These are phyloP conservation scores for Penicillium sp. DNA, from an alignment of 2,329 filamentous ascomycete genomes.

Conservation along the genomic window DNA sequence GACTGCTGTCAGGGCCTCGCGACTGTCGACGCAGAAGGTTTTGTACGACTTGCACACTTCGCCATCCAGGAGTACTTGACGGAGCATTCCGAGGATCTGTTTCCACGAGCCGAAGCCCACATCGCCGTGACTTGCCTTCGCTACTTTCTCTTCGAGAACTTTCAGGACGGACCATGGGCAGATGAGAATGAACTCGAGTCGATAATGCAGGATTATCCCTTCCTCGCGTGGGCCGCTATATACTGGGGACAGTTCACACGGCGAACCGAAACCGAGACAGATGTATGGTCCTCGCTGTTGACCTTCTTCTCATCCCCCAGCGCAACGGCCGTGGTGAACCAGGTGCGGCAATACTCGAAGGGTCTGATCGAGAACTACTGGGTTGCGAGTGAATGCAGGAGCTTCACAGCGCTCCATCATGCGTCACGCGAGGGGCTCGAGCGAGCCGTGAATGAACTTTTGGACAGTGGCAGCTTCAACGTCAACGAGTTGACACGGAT, in stretches of 20 bases:
- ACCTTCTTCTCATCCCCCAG: neutral
- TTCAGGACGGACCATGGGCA: neutral
- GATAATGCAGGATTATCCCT: neutral
- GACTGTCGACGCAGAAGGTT: neutral
- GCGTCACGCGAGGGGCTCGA: neutral
- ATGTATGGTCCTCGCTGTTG: neutral
- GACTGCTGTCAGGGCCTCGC: conserved; percentile 7
- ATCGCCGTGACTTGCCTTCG: neutral
- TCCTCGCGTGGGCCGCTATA: neutral
- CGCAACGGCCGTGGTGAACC: neutral
- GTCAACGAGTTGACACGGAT: neutral
- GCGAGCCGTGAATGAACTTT: neutral
- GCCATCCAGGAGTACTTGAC: conserved; percentile 7
- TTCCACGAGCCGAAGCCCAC: conserved; percentile 1
- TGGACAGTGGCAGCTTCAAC: neutral
- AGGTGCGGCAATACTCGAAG: neutral
- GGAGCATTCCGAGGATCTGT: conserved; percentile 10
- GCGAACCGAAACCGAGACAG: neutral
- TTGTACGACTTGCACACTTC: conserved; percentile 4
- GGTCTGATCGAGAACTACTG: neutral
- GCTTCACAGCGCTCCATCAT: neutral
- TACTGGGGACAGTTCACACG: neutral
- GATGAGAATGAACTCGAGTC: neutral
- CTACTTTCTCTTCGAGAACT: neutral
- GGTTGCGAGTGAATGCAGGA: neutral